Percentiles rank a stretch among this genome's conserved stretches.
phyloP scores from a whole-genome alignment of 2,329 filamentous ascomycete genomes.

The Pyrenophora tritici-repentis region DNA sequence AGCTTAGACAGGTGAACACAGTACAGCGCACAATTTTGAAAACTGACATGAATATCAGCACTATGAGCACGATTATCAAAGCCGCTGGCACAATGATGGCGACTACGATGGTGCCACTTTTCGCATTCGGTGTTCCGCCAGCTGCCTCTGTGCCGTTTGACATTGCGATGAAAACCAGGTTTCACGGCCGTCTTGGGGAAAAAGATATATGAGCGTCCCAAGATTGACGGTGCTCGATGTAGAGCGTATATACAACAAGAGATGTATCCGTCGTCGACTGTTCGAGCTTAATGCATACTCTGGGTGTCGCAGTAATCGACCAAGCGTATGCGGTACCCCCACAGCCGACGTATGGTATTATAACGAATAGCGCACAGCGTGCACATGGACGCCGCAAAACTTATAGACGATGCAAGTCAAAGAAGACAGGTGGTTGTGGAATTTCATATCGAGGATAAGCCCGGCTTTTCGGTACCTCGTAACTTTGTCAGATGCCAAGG shows the following conservation, averaged over 20 bases:
- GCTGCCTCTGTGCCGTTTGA: conserved; percentile 16
- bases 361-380: too few species aligned
- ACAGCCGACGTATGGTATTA: background rate
- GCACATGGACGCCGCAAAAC: too few species aligned
- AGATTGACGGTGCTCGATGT: background rate
- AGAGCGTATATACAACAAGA: conserved; percentile 6
- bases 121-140: background rate
- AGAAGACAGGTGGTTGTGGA: too few species aligned
- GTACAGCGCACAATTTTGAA: background rate
- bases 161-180: conserved; percentile 12
- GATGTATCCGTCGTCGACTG: conserved; percentile 9
- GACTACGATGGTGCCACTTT: conserved; percentile 29
- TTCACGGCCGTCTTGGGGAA: background rate
- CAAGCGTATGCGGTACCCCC: conserved; percentile 10
- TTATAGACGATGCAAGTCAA: too few species aligned
- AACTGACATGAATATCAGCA: conserved; percentile 39
- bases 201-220: background rate
- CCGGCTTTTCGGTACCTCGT: too few species aligned
- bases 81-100: conserved; percentile 41
- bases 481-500: too few species aligned
- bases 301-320: conserved; percentile 15
- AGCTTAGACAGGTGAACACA: conserved; percentile 4
- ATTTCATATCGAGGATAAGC: too few species aligned
- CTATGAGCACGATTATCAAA: conserved; percentile 37
- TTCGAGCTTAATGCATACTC: conserved; percentile 21